Conservation (phyloP, 305 asterid species). For the Petunia hybrid region DNA sequence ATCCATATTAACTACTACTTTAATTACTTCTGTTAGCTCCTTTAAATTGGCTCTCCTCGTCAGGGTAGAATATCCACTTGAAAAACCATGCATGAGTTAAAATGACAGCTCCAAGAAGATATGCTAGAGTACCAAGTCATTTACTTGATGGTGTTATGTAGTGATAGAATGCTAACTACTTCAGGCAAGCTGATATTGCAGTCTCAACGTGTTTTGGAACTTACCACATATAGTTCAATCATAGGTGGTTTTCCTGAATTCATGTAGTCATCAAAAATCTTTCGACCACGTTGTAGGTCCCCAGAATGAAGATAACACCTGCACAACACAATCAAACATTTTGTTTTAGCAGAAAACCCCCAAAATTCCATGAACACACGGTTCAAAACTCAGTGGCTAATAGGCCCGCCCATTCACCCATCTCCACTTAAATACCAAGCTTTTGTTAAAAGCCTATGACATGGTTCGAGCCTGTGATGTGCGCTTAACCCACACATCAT, state of each 20-base stretch:
- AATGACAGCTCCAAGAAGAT: neutral
- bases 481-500: no score
- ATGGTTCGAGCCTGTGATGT: no score
- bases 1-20: neutral
- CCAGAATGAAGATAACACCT: conserved; percentile 88
- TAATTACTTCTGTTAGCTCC: conserved; percentile 15
- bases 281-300: conserved; percentile 73
- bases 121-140: neutral
- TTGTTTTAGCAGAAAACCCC: neutral
- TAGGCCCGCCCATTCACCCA: no score
- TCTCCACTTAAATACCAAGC: no score
- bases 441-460: no score
- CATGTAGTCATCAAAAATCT: conserved; percentile 76
- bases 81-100: neutral
- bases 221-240: conserved; percentile 73
- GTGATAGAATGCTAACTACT: neutral
- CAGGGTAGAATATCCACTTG: neutral
- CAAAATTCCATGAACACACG: neutral
- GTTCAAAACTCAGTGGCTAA: neutral
- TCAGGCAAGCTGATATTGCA: neutral
- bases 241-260: conserved; percentile 60
- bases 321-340: conserved; percentile 36
- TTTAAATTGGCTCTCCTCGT: neutral
- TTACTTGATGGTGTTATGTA: neutral
- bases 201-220: conserved; percentile 41